These are phyloP conservation scores for Lactarius indigo DNA, from an alignment of 768 basidiomycete species.

Conservation along the genomic window DNA sequence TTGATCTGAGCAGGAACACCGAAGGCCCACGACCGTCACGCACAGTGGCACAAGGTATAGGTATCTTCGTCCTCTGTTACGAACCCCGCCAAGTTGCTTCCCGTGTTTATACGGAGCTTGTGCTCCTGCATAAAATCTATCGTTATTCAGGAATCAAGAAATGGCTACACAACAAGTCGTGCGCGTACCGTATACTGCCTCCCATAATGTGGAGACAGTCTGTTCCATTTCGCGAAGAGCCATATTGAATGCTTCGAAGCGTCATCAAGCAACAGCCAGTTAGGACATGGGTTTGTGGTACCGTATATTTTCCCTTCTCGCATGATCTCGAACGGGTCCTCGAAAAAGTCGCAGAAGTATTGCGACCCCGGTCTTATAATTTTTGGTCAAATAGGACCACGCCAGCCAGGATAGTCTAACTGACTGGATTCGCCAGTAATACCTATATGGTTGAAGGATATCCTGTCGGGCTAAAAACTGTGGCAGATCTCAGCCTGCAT, in stretches of 20 bases:
- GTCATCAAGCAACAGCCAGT: background rate
- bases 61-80: conserved; percentile 10
- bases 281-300: background rate
- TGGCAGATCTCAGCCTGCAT: background rate
- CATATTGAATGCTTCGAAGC: conserved; percentile 55
- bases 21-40: background rate
- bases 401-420: conserved; percentile 17
- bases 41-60: conserved; percentile 16
- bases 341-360: conserved; percentile 51
- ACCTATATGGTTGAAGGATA: conserved; percentile 33
- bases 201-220: conserved; percentile 73
- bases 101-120: background rate
- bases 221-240: conserved; percentile 68
- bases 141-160: background rate
- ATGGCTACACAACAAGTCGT: background rate
- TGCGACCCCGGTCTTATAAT: conserved; percentile 46
- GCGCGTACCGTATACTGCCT: conserved; percentile 53
- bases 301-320: conserved; percentile 54
- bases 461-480: conserved; percentile 55
- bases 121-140: background rate
- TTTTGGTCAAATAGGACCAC: background rate
- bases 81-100: conserved; percentile 2
- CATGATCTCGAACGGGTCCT: conserved; percentile 56
- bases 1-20: background rate
- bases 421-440: conserved; percentile 51